Evolutionary conservation across 2,329 filamentous ascomycete genomes (phyloP).

Genomic region (Rhynchosporium graminicola): DNA sequence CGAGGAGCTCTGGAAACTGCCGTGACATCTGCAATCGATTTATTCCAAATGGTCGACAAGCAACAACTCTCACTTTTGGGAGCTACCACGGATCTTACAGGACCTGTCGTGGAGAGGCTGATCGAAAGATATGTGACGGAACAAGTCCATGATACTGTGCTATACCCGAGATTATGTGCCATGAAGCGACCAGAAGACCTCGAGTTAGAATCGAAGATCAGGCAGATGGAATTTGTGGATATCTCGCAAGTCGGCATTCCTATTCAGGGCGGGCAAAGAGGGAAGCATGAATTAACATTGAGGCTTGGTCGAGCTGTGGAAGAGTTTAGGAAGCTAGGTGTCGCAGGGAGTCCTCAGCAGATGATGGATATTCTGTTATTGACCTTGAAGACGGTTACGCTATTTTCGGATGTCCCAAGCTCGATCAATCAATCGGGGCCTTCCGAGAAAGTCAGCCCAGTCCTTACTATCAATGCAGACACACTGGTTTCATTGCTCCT

Average conservation of each 20-base stretch:
- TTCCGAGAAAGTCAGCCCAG: constrained; percentile 45
- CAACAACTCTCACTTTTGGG: constrained; percentile 90
- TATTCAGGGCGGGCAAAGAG: constrained; percentile 74
- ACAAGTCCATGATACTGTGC: constrained; percentile 79
- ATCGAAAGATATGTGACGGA: constrained; percentile 95
- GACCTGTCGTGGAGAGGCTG: constrained; percentile 85
- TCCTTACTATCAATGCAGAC: constrained; percentile 74
- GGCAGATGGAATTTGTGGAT: constrained; percentile 91
- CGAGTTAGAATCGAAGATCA: constrained; percentile 85
- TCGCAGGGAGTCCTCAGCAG: constrained; percentile 50
- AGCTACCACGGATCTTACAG: constrained; percentile 90
- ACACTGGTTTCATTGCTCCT: constrained; percentile 88
- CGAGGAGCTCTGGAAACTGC: constrained; percentile 86
- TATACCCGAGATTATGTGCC: constrained; percentile 80
- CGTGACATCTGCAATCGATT: constrained; percentile 88
- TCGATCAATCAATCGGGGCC: constrained; percentile 36
- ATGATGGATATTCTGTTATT: constrained; percentile 43
- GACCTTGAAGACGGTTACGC: constrained; percentile 77
- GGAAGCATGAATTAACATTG: constrained; percentile 78
- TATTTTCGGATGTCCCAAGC: constrained; percentile 55
- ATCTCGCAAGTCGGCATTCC: constrained; percentile 91
- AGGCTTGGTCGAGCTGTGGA: constrained; percentile 79
- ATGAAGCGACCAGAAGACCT: constrained; percentile 80
- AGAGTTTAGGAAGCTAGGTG: constrained; percentile 85
- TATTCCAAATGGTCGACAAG: constrained; percentile 95